A percentile compares a stretch with the other conserved stretches of the same genome.
Conservation (phyloP, 2,329 filamentous ascomycete species). For the Apiospora rasikravindrae region DNA sequence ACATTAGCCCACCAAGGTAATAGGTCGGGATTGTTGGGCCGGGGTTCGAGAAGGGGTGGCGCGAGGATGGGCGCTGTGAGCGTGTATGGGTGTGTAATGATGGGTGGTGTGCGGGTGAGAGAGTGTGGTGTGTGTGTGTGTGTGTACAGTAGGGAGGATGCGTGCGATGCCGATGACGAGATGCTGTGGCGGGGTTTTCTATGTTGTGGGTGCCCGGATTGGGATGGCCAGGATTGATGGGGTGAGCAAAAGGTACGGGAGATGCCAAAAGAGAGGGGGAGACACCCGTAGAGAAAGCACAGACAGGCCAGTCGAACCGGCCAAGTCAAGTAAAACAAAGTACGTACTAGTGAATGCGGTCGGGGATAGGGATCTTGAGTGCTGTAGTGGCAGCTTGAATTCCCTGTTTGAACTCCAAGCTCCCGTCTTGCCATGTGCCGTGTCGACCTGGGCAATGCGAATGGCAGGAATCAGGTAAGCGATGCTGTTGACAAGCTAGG, state of each 20-base stretch:
- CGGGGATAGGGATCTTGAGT: not conserved
- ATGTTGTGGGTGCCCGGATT: slow-evolving; percentile 10
- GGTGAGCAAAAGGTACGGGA: slow-evolving; percentile 1
- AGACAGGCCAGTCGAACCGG: not conserved
- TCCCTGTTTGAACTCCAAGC: not conserved
- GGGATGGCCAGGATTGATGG: slow-evolving; percentile 11
- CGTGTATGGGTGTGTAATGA: not conserved
- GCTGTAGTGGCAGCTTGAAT: not conserved
- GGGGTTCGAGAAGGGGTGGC: slow-evolving; percentile 9
- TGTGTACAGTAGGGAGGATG: slow-evolving; percentile 10
- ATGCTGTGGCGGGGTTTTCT: not conserved
- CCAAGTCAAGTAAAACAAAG: not conserved
- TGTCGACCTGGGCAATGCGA: not conserved
- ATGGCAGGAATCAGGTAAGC: not conserved
- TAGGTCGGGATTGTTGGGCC: slow-evolving; percentile 11
- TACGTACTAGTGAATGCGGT: not conserved
- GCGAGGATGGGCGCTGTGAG: not conserved
- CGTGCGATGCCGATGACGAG: slow-evolving; percentile 13
- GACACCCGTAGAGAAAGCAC: not conserved
- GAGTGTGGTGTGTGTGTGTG: not conserved
- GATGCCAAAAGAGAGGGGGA: slow-evolving; percentile 8
- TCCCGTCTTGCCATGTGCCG: slow-evolving; percentile 7
- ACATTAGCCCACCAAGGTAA: slow-evolving; percentile 15
- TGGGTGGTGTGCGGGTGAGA: slow-evolving; percentile 10
- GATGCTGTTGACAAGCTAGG: not conserved